Conservation (phyloP, 371 early-diverging fungal genomes). For the Syncephalastrum contaminatum region DNA sequence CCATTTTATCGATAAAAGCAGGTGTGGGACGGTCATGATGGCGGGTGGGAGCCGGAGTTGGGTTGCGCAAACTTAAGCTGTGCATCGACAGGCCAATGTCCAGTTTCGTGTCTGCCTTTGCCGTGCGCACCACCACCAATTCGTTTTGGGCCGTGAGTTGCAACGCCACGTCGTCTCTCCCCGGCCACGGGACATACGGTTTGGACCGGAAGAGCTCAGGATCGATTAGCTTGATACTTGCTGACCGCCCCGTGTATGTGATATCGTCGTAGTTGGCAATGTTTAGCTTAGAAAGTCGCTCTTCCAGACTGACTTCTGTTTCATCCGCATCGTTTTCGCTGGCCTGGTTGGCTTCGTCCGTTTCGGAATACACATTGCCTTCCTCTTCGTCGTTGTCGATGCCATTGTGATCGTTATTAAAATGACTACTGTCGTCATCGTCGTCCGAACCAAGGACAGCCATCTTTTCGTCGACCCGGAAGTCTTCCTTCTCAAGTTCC, state of each 20-base stretch:
- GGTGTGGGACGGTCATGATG: constrained; percentile 1
- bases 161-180: constrained; percentile 36
- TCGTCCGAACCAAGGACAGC: too few relatives aligned
- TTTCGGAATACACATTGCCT: background rate
- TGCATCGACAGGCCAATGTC: constrained; percentile 40
- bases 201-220: constrained; percentile 37
- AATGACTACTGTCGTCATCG: too few relatives aligned
- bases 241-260: constrained; percentile 45
- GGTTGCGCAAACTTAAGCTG: constrained; percentile 28
- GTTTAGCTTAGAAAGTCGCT: constrained; percentile 19
- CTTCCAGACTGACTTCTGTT: background rate
- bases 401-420: too few relatives aligned
- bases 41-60: constrained; percentile 8
- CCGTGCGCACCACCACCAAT: constrained; percentile 37
- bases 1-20: constrained; percentile 14
- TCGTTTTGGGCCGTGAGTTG: constrained; percentile 43
- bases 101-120: constrained; percentile 24
- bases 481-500: constrained; percentile 40
- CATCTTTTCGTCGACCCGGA: constrained; percentile 2
- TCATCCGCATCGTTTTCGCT: background rate
- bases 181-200: constrained; percentile 36
- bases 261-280: constrained; percentile 44
- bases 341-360: constrained; percentile 10
- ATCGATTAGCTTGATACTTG: constrained; percentile 36
- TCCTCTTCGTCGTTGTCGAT: constrained; percentile 25